Percentiles rank a stretch among this genome's conserved stretches.
Conservation (phyloP, 352 stramenopile species). For the Pythium sp. region DNA sequence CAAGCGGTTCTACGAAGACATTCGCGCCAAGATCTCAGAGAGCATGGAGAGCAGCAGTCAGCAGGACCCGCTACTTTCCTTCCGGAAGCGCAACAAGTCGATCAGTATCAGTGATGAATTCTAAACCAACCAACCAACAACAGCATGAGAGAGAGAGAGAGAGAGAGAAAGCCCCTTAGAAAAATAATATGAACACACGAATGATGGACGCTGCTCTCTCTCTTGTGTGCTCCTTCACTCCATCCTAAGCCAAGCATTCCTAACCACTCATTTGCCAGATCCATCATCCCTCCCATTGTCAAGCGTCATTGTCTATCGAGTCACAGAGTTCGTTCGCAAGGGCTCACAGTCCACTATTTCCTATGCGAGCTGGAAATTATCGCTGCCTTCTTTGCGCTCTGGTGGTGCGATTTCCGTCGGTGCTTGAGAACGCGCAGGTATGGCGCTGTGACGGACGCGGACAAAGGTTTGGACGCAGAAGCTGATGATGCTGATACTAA, state of each 20-base stretch:
- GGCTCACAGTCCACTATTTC: not conserved
- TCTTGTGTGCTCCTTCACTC: too few species aligned
- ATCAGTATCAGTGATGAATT: conserved; percentile 27
- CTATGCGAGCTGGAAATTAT: conserved; percentile 9
- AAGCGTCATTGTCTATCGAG: not conserved
- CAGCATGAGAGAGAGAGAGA: not conserved
- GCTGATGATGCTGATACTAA: not conserved
- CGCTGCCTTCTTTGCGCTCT: conserved; percentile 11
- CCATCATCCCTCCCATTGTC: not conserved
- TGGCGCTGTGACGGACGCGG: conserved; percentile 33
- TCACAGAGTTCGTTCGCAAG: too few species aligned
- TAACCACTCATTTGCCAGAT: not conserved
- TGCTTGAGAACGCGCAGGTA: conserved; percentile 82
- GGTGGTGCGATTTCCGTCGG: conserved; percentile 27
- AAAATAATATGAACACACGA: not conserved
- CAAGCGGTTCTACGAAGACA: conserved; percentile 85
- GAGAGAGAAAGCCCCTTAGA: too few species aligned
- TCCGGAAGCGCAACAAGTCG: conserved; percentile 71
- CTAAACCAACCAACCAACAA: not conserved
- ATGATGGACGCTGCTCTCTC: not conserved
- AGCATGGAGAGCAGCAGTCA: conserved; percentile 29
- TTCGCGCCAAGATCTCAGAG: conserved; percentile 61
- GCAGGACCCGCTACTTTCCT: conserved; percentile 16
- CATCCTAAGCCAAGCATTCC: too few species aligned
- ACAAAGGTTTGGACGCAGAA: conserved; percentile 7